A percentile compares a stretch with the other conserved stretches of the same genome.
Conservation (phyloP, 1,284 basidiomycete species). For the Xerocomus nothofagi region DNA sequence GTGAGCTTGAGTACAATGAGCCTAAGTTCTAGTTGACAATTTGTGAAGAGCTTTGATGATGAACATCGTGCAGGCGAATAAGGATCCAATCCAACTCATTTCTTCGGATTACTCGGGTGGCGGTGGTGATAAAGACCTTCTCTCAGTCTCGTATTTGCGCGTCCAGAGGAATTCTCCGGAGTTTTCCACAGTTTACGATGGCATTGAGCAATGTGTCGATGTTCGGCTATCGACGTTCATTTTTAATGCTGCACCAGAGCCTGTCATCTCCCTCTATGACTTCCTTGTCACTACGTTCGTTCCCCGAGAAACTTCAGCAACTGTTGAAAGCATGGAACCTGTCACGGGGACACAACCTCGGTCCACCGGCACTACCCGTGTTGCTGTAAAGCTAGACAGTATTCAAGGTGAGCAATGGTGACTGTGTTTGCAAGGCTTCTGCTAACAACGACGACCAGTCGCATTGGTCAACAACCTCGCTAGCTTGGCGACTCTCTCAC, state of each 20-base stretch:
- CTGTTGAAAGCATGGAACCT: conserved; percentile 14
- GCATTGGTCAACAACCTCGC: conserved; percentile 78
- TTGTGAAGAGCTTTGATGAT: conserved; percentile 61
- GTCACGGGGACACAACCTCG: conserved; percentile 16
- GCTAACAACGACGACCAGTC: conserved; percentile 47
- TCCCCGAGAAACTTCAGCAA: conserved; percentile 38
- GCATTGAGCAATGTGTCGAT: conserved; percentile 88
- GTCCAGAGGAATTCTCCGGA: conserved; percentile 88
- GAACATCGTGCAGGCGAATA: conserved; percentile 67
- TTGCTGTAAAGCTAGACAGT: conserved; percentile 85
- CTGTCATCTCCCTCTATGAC: conserved; percentile 91
- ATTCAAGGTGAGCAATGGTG: conserved; percentile 62
- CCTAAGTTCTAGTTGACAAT: conserved; percentile 4
- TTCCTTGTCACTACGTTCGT: conserved; percentile 98
- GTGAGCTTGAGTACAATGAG: conserved; percentile 37
- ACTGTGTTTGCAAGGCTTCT: background rate
- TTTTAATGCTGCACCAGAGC: conserved; percentile 88
- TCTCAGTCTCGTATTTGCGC: conserved; percentile 82
- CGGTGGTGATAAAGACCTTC: conserved; percentile 64
- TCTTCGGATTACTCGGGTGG: conserved; percentile 63
- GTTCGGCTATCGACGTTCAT: conserved; percentile 92
- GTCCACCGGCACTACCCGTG: conserved; percentile 67
- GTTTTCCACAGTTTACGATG: conserved; percentile 80
- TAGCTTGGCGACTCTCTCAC: conserved; percentile 81
- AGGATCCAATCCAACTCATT: conserved; percentile 67